Conservation (phyloP, 805 yeast genomes). For the Candida wancherniae region DNA sequence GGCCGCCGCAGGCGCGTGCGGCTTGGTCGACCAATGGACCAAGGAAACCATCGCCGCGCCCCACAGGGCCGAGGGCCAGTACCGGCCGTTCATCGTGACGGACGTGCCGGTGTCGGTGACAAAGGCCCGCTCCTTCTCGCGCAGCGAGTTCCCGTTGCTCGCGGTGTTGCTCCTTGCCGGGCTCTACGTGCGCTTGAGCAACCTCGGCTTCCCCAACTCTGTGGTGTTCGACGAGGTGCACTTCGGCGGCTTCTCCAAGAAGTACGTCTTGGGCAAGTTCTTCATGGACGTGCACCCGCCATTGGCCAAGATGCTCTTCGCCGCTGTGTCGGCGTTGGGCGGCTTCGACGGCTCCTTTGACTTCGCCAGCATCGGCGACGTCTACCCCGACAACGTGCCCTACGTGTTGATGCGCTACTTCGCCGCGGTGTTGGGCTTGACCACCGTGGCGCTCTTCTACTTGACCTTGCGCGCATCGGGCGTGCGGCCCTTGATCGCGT, state of each 20-base stretch:
- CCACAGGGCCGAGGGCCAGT: constrained; percentile 41
- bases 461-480: constrained; percentile 70
- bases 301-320: constrained; percentile 68
- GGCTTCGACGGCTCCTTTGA: constrained; percentile 71
- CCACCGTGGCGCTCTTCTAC: constrained; percentile 60
- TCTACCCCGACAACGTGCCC: constrained; percentile 55
- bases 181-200: constrained; percentile 52
- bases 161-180: constrained; percentile 48
- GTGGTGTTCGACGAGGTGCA: constrained; percentile 93
- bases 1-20: constrained; percentile 1
- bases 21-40: constrained; percentile 30
- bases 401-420: constrained; percentile 65
- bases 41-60: constrained; percentile 41
- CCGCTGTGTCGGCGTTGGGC: constrained; percentile 60
- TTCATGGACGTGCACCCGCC: constrained; percentile 83
- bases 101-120: constrained; percentile 40
- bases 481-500: constrained; percentile 58
- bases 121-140: constrained; percentile 17
- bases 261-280: constrained; percentile 61
- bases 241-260: constrained; percentile 93
- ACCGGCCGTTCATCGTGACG: constrained; percentile 52
- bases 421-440: constrained; percentile 64
- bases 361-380: constrained; percentile 63
- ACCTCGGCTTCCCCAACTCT: constrained; percentile 64
- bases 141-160: constrained; percentile 23